Evolutionary conservation across 805 yeast genomes (phyloP), one percentile per base, ranked within the genome.

Genomic region (Lachancea mirantina): DNA sequence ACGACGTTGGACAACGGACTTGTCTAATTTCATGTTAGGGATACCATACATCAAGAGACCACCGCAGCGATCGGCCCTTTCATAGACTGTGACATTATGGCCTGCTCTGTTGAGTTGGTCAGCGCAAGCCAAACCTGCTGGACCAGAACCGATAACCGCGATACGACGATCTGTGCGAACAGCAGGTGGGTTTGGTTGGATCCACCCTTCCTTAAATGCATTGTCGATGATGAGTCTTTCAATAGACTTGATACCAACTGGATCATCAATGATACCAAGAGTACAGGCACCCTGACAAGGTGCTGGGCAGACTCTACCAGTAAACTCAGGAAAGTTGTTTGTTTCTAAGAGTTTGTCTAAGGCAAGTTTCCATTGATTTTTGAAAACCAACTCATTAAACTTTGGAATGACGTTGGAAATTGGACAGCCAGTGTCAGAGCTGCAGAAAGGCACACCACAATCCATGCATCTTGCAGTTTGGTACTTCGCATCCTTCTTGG

Each of bases 401-500:
- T 89, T 88, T 43, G 98, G 98, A 67, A 89, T 89, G 49, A 89
- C 78, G 64, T 89, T 89, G 34, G 96, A 87, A 46, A 89, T 82
- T 34, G 98, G 98, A 67, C 98, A 89, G 39, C 98, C 98, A 26
- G 95, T 83, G 61, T 89, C 97, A 29, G 95, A 81, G 54, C 89
- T 94, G 70, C 98, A 89, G 76, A 89, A 89, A 38, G 98, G 98
- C 49, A 92, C 94, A 69, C 98, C 98, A 70, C 98, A 89, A 64
- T 89, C 97, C 95, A 92, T 89, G 72, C 98, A 89, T 62, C 98
- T 77, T 10, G 97, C 96, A 38, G 97, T 84, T 67, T 89, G 96
- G 57, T 72, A 74, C 57, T 78, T 74, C 52, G 89, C 78, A 46
- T 92, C 97, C 32, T 82, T 87, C 62, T 84, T 82, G 36, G 85